A percentile compares a stretch with the other conserved stretches of the same genome.
phyloP scores from a whole-genome alignment of 169 alveolate genomes.

The Cryptosporidium meleagridis region DNA sequence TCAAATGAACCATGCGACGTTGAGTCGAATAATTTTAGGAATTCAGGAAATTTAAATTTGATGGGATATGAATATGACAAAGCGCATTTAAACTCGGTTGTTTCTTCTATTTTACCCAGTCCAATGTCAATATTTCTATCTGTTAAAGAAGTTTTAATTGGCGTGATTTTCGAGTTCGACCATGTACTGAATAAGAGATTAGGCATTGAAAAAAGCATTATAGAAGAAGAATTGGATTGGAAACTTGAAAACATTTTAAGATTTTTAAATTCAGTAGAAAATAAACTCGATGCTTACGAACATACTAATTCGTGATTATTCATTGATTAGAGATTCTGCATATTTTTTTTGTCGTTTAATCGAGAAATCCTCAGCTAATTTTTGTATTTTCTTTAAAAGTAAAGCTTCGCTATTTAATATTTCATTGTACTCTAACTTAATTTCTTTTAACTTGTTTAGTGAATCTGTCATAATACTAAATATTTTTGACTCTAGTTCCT shows the following conservation, averaged over 20 bases:
- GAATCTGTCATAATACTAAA: constrained; percentile 36
- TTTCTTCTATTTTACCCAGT: constrained; percentile 38
- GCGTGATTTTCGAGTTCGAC: constrained; percentile 58
- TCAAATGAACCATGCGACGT: background rate
- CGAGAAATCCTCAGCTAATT: constrained; percentile 50
- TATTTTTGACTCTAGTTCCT: background rate
- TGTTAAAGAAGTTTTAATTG: constrained; percentile 10
- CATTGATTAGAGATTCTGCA: background rate
- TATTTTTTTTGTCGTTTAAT: constrained; percentile 41
- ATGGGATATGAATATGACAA: constrained; percentile 20
- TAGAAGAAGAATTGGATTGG: constrained; percentile 62
- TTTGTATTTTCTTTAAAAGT: constrained; percentile 43
- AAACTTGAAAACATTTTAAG: constrained; percentile 2
- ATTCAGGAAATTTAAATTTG: background rate
- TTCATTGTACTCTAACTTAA: constrained; percentile 67
- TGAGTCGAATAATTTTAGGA: background rate
- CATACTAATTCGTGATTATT: background rate
- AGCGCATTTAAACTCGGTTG: background rate
- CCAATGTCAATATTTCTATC: constrained; percentile 31
- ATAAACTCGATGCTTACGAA: background rate
- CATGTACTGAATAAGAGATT: constrained; percentile 34
- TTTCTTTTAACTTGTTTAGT: constrained; percentile 38
- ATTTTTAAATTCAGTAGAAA: constrained; percentile 8
- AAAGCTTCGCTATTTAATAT: constrained; percentile 23
- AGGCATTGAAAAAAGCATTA: constrained; percentile 19